Evolutionary conservation across 1,139 yeast species (phyloP).

Genomic region (Diutina scorzettiae): DNA sequence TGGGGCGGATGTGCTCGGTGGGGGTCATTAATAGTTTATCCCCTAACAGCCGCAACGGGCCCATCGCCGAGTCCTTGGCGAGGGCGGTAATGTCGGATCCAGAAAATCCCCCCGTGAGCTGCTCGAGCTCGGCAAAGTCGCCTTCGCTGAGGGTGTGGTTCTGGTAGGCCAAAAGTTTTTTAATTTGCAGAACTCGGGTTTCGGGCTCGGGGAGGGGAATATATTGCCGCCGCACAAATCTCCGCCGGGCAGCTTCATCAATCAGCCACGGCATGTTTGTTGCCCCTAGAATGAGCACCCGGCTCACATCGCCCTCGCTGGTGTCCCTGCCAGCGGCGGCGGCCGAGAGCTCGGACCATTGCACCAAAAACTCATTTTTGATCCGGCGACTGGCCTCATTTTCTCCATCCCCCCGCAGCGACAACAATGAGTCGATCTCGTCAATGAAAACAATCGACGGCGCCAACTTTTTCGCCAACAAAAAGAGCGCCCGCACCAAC

Average conservation of each 20-base stretch:
- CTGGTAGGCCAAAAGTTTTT: conserved; percentile 61
- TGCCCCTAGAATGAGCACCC: conserved; percentile 90
- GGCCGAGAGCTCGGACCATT: conserved; percentile 88
- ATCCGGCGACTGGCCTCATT: conserved; percentile 86
- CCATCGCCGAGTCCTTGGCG: conserved; percentile 98
- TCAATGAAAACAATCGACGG: conserved; percentile 94
- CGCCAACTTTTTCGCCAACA: conserved; percentile 73
- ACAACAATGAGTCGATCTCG: conserved; percentile 85
- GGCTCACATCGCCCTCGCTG: conserved; percentile 32
- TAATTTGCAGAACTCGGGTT: conserved; percentile 65
- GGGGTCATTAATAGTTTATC: conserved; percentile 78
- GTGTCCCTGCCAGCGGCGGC: conserved; percentile 75
- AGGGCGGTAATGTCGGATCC: conserved; percentile 93
- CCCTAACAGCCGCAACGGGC: conserved; percentile 85
- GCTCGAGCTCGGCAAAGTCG: conserved; percentile 51
- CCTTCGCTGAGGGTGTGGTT: conserved; percentile 55
- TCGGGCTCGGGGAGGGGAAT: conserved; percentile 89
- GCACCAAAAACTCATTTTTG: conserved; percentile 88
- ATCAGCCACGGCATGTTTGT: conserved; percentile 97
- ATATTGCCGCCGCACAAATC: conserved; percentile 88
- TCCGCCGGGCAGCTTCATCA: conserved; percentile 94
- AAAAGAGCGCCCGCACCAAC: conserved; percentile 78
- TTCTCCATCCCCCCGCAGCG: conserved; percentile 81
- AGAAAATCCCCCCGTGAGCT: conserved; percentile 67
- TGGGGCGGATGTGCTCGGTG: conserved; percentile 76